Base-by-base conservation (phyloP, 257 asterid genomes). In the Avicennia marina region DNA sequence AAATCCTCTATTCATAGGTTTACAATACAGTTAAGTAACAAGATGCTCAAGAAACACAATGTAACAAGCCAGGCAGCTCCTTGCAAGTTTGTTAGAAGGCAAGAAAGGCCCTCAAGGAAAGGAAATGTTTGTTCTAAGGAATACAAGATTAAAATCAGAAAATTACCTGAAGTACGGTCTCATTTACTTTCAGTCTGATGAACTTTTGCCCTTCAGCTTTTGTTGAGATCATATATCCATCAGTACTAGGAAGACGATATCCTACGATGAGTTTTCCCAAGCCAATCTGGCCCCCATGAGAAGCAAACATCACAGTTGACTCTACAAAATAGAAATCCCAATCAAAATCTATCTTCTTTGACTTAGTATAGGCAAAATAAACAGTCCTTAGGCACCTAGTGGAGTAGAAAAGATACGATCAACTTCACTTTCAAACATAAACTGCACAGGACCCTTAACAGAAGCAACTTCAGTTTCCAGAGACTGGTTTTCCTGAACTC, bases 391-490 rank as follows among this genome's bases (percentile, higher is more conserved):
- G 62, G 73, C 76, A 93, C 99, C 97, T 86, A 93, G 60, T 33
- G 99, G 99, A 43, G 95, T 84, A 73, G 97, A 83, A 79, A 82
- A 93, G 64, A 93, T 80, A 45, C 96, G 84, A 69, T 93, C 96
- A 82, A 93, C 90, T 78, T 85, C 95, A 57, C 78, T 80, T 67
- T 93, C 97, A 41, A 93, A 84, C 87, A 89, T 63, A 81, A 86
- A 84, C 73, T 84, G 95, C 85, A 81, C 39, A 17, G 95, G 99
- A 21, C 96, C 96, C 89, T 86, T 93, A 42, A 81, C 67, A 68
- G 88, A 65, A 65, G 83, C 43, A 22, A 32, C 88, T 72, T 86
- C 95, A 39, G 77, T 60, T 64, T 82, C 90, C 32, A 49, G 73
- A 51, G 84, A 24, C 63, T 69, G 84, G 66, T 73, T 78, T 67